Conservation (phyloP, 306 rosid genomes). For the Lathyrus tuberosus region DNA sequence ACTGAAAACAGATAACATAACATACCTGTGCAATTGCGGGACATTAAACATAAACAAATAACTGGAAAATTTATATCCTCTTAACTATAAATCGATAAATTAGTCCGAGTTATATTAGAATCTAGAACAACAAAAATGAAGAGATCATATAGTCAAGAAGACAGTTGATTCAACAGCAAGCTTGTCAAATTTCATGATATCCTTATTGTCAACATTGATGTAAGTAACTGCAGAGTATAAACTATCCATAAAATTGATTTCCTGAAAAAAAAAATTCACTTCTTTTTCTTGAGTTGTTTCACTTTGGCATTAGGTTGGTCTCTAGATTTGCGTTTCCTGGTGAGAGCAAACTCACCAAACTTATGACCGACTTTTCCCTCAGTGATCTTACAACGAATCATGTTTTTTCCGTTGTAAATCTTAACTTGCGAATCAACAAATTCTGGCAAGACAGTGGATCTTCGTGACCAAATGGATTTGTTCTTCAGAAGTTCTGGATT, state of each 20-base stretch:
- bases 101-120: background rate
- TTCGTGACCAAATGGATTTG: slow-evolving; percentile 48
- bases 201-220: slow-evolving; percentile 17
- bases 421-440: slow-evolving; percentile 43
- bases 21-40: background rate
- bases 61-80: slow-evolving; percentile 1
- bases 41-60: slow-evolving; percentile 12
- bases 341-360: slow-evolving; percentile 51
- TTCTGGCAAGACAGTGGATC: slow-evolving; percentile 48
- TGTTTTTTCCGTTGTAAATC: slow-evolving; percentile 51
- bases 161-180: slow-evolving; percentile 11
- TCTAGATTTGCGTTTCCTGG: slow-evolving; percentile 47
- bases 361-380: slow-evolving; percentile 53
- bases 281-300: slow-evolving; percentile 47
- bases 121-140: slow-evolving; percentile 7
- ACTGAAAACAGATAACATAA: slow-evolving; percentile 4
- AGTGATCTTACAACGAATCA: slow-evolving; percentile 41
- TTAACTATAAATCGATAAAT: slow-evolving; percentile 23
- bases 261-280: slow-evolving; percentile 26
- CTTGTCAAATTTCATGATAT: slow-evolving; percentile 23
- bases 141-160: slow-evolving; percentile 3
- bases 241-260: background rate
- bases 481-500: slow-evolving; percentile 39
- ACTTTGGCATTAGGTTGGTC: slow-evolving; percentile 43
- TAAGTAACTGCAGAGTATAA: slow-evolving; percentile 14